Base-by-base conservation (phyloP, 352 stramenopile genomes). In the Blastocystis sp. region DNA sequence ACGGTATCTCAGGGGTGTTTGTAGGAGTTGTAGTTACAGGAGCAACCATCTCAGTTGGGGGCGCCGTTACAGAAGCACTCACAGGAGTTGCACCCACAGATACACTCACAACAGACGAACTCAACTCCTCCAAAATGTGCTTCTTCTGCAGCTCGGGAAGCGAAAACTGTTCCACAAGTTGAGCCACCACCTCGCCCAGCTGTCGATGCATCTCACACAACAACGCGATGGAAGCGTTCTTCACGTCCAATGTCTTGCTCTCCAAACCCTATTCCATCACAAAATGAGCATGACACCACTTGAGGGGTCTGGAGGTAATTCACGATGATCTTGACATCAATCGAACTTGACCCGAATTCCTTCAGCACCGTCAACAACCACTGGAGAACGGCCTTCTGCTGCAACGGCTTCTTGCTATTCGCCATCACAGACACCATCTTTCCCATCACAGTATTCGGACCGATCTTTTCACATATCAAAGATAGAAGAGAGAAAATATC, bases 361-460 rank as follows among this genome's bases (percentile, higher is more conserved):
- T 67, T 33, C 0, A 85, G 13, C 3, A 85, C 55, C 0, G 74
- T 39, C n/a, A 67, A 21, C 10, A 67, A n/a, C 74, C 74, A 85
- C 26, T 85, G 74, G n/a, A 85, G 74, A 9, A 85, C 74, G 66
- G 12, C 50, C 35, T 85, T 85, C 50, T 85, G 74, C 31, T 85
- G 74, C 74, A 85, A 37, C 0, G 74, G 74, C 1, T 67, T 85
- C 60, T 85, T 85, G 29, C 33, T 85, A 24, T 19, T 29, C 33
- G 31, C 41, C 74, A 85, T 85, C 19, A 12, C 13, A 16, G 55
- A 31, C 10, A 45, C n/a, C 9, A 85, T 55, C 26, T n/a, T 26
- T 13, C 70, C 74, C 2, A 85, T 33, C n/a, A 85, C 31, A 16
- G 55, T 1, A 41, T 4, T 35, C 3, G 50, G 50, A 41, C 74